Percentiles rank a stretch among this genome's conserved stretches.
phyloP scores from a whole-genome alignment of 495 filamentous ascomycete species.

The Xylaria flabelliformis region DNA sequence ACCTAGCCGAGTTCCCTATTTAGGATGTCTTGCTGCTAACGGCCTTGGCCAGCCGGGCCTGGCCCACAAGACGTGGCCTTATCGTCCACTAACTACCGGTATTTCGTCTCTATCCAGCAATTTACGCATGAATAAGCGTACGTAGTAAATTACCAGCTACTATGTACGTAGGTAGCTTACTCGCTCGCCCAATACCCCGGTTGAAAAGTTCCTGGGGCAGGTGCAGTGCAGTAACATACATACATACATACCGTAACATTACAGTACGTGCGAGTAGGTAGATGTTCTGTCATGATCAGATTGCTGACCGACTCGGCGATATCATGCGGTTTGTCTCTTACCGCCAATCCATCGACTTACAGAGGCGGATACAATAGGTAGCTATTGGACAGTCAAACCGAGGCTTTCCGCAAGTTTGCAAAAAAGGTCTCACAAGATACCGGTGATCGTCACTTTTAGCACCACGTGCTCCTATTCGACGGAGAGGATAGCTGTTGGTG shows the following conservation, averaged over 20 bases:
- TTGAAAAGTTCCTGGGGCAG: conserved; percentile 2
- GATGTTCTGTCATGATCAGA: conserved; percentile 14
- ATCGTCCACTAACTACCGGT: not conserved
- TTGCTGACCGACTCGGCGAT: conserved; percentile 29
- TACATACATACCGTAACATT: not conserved
- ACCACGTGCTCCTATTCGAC: not conserved
- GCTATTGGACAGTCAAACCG: not conserved
- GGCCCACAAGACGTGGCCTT: not conserved
- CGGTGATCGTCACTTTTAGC: conserved; percentile 1
- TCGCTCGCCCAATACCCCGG: not conserved
- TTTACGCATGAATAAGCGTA: not conserved
- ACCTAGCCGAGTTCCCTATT: conserved; percentile 22
- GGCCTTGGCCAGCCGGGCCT: conserved; percentile 16
- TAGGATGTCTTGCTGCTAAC: conserved; percentile 8
- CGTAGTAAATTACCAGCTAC: not conserved
- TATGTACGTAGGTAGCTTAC: not conserved
- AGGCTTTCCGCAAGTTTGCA: conserved; percentile 7
- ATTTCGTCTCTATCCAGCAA: not conserved
- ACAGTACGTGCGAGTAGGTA: not conserved
- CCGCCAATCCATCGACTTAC: conserved; percentile 29
- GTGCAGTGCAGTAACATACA: not conserved
- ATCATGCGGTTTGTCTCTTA: conserved; percentile 29
- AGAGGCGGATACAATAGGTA: conserved; percentile 7
- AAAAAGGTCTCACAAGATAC: conserved; percentile 7
- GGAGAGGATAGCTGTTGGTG: conserved; percentile 17